Base-by-base conservation (phyloP, 192 early-diverging fungal genomes). In the Backusella parvicylindrica region DNA sequence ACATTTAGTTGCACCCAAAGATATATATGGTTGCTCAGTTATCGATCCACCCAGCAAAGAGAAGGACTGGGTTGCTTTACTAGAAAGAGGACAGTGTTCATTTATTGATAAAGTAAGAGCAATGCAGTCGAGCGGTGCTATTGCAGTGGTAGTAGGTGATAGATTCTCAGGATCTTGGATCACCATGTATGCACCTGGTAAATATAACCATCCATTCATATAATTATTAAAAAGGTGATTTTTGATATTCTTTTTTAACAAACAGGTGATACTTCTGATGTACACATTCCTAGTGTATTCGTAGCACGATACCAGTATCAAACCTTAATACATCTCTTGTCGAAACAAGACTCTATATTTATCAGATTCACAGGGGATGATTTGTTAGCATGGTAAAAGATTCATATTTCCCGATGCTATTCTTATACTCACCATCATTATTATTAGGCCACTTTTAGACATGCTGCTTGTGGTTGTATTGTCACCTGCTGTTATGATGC, bases 21-120 rank as follows among this genome's bases (percentile, higher is more conserved):
- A 91, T 67, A 74, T 81, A 18, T 82, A 87, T 47, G 92, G 91
- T 12, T 94, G 95, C 65, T 75, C 74, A 21, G 72, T 73, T 9
- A 82, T 88, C 3, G 68, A 74, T n/a, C 60, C 77, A 6, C 77
- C 77, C 5, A 68, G 82, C 32, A 70, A 84, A 12, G 8, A 47
- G 12, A 72, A 79, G n/a, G 71, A 86, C 71, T 96, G 92, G 92
- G 89, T 96, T 31, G 92, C 94, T n/a, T 84, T 99, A 0, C 91
- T 98, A 4, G 91, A 95, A 76, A 90, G 97, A 64, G 97, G 97
- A 40, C 82, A 88, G n/a, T 99, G 97, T 80, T 86, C 92, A 0
- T 99, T 99, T 77, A 85, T 93, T 28, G 91, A 95, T 7, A 99
- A 99, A 81, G 91, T 99, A 9, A 85, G 94, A 41, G 88, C 92